Evolutionary conservation across 768 basidiomycete species (phyloP).

Genomic region (Macrocybe gigantea): DNA sequence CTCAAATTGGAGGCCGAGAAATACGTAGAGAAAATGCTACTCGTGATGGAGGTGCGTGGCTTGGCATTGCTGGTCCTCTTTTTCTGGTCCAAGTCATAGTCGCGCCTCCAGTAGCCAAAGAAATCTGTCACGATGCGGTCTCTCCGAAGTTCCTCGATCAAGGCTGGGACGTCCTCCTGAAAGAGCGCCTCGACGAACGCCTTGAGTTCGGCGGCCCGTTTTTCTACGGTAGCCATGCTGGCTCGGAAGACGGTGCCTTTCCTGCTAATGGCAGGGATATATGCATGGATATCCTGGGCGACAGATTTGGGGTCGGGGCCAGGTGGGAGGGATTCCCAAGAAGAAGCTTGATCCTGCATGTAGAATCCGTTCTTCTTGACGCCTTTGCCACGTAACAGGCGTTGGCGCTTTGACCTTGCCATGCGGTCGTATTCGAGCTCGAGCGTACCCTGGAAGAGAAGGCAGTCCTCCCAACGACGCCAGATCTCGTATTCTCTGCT

Average conservation of each 20-base stretch:
- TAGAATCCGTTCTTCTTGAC: constrained; percentile 70
- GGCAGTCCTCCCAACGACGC: constrained; percentile 79
- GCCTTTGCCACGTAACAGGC: constrained; percentile 68
- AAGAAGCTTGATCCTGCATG: constrained; percentile 67
- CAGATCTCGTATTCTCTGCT: constrained; percentile 63
- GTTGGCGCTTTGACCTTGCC: constrained; percentile 61
- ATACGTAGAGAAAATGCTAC: constrained; percentile 53
- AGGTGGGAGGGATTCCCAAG: constrained; percentile 80
- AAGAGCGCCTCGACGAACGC: constrained; percentile 57
- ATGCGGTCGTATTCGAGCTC: constrained; percentile 59
- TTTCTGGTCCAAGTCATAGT: constrained; percentile 53
- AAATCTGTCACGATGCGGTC: constrained; percentile 62
- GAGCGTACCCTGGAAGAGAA: constrained; percentile 67
- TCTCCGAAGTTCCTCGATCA: constrained; percentile 60
- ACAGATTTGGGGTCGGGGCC: constrained; percentile 76
- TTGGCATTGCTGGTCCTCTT: constrained; percentile 15
- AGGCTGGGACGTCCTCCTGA: constrained; percentile 52
- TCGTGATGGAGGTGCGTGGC: constrained; percentile 39
- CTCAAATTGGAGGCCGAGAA: constrained; percentile 41
- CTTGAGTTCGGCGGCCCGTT: constrained; percentile 55
- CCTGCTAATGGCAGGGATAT: constrained; percentile 64
- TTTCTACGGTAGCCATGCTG: constrained; percentile 58
- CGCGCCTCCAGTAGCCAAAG: constrained; percentile 73
- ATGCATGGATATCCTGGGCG: constrained; percentile 59
- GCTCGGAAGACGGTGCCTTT: constrained; percentile 70